phyloP scores from a whole-genome alignment of 1,284 basidiomycete genomes.

The Tylopilus sp. region DNA sequence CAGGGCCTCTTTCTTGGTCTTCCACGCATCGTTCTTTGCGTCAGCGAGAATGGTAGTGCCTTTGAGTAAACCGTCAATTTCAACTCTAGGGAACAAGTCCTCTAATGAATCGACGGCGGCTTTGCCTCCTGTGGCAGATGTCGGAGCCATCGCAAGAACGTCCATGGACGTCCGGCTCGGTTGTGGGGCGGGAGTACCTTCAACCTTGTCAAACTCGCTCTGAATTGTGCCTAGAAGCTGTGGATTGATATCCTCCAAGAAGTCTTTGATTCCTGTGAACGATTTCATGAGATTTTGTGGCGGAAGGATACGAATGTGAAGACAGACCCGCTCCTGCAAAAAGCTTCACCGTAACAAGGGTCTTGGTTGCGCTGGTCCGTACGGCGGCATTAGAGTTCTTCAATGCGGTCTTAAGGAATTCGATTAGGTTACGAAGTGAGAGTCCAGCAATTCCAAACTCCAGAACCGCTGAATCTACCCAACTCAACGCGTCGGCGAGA shows the following conservation, averaged over 20 bases:
- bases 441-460: slow-evolving; percentile 94
- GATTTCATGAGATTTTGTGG: not conserved
- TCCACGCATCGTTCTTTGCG: slow-evolving; percentile 93
- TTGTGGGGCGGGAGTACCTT: slow-evolving; percentile 75
- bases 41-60: slow-evolving; percentile 83
- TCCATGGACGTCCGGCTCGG: slow-evolving; percentile 80
- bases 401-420: slow-evolving; percentile 85
- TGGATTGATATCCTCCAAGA: slow-evolving; percentile 93
- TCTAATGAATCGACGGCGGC: slow-evolving; percentile 73
- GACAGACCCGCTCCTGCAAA: slow-evolving; percentile 85
- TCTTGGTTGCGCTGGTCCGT: slow-evolving; percentile 92
- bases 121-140: slow-evolving; percentile 42
- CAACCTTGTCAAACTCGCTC: slow-evolving; percentile 93
- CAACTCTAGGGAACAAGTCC: slow-evolving; percentile 93
- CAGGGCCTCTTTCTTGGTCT: slow-evolving; percentile 93
- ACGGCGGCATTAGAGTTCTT: slow-evolving; percentile 95
- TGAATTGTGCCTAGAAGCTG: slow-evolving; percentile 91
- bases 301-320: slow-evolving; percentile 10
- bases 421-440: slow-evolving; percentile 82
- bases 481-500: slow-evolving; percentile 86
- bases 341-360: slow-evolving; percentile 87
- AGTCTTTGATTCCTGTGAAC: slow-evolving; percentile 79
- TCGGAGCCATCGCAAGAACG: slow-evolving; percentile 51
- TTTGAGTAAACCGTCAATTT: slow-evolving; percentile 85
- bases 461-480: slow-evolving; percentile 86